phyloP scores from a whole-genome alignment of 2,329 filamentous ascomycete species.

The Stachybotrys chartarum region DNA sequence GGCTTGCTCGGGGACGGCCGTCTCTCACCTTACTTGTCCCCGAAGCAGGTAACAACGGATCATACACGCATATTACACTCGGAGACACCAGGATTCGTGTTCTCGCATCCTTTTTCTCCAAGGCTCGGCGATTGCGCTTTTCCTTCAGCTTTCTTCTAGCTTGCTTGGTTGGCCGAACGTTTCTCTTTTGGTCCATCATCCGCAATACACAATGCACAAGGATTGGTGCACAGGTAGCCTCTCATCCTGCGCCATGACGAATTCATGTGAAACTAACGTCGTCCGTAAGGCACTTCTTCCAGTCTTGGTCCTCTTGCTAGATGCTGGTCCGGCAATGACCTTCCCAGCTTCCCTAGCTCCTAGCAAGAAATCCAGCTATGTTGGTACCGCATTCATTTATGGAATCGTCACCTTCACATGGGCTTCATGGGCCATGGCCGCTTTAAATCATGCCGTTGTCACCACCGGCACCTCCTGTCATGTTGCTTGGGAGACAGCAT shows the following conservation, averaged over 20 bases:
- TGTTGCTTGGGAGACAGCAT: not conserved
- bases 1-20: not conserved
- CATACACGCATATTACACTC: not conserved
- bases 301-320: not conserved
- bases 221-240: not conserved
- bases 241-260: not conserved
- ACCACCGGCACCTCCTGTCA: not conserved
- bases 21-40: not conserved
- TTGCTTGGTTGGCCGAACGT: not conserved
- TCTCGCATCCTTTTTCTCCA: not conserved
- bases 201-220: not conserved
- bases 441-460: not conserved
- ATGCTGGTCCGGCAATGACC: not conserved
- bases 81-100: not conserved
- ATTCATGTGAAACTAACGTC: too few species aligned
- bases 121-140: not conserved
- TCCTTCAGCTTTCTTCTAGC: not conserved
- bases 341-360: not conserved
- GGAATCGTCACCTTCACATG: not conserved
- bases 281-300: not conserved
- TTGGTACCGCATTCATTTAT: not conserved
- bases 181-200: not conserved
- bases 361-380: not conserved
- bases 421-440: not conserved
- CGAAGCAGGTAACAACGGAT: not conserved